Percentiles rank a stretch among this genome's conserved stretches.
These are phyloP conservation scores for Nakaseomyces kungkrabaensis DNA, from an alignment of 1,139 yeast genomes.

Conservation along the genomic window DNA sequence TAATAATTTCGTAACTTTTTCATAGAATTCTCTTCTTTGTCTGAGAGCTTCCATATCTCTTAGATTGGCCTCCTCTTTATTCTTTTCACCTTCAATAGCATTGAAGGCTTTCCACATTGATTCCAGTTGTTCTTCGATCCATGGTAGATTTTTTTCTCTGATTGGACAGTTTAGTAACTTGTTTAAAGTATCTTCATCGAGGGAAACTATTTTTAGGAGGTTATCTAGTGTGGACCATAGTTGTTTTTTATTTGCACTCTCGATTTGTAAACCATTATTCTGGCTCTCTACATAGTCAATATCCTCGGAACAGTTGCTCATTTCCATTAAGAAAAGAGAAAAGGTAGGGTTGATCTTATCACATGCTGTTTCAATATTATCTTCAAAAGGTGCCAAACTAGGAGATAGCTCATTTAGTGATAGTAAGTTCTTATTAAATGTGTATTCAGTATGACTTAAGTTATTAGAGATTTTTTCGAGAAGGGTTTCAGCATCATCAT, in stretches of 20 bases:
- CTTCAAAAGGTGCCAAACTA: constrained; percentile 36
- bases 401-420: constrained; percentile 33
- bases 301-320: constrained; percentile 55
- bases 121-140: constrained; percentile 50
- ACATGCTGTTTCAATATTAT: constrained; percentile 45
- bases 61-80: constrained; percentile 36
- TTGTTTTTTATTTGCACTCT: constrained; percentile 67
- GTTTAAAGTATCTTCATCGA: constrained; percentile 47
- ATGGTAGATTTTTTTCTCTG: constrained; percentile 36
- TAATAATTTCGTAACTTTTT: constrained; percentile 46
- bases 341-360: constrained; percentile 49
- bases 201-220: constrained; percentile 59
- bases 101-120: constrained; percentile 54
- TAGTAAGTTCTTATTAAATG: constrained; percentile 36
- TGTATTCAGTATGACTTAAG: constrained; percentile 40
- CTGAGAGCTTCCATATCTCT: constrained; percentile 66
- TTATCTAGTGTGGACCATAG: constrained; percentile 60
- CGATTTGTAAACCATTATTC: constrained; percentile 76
- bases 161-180: constrained; percentile 42
- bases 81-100: constrained; percentile 45
- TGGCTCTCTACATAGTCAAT: constrained; percentile 64
- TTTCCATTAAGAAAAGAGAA: constrained; percentile 47
- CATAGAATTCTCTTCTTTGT: constrained; percentile 57
- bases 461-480: constrained; percentile 48
- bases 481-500: constrained; percentile 49